Evolutionary conservation across 148 eudicot species (phyloP).

Genomic region (Cornus suecica): DNA sequence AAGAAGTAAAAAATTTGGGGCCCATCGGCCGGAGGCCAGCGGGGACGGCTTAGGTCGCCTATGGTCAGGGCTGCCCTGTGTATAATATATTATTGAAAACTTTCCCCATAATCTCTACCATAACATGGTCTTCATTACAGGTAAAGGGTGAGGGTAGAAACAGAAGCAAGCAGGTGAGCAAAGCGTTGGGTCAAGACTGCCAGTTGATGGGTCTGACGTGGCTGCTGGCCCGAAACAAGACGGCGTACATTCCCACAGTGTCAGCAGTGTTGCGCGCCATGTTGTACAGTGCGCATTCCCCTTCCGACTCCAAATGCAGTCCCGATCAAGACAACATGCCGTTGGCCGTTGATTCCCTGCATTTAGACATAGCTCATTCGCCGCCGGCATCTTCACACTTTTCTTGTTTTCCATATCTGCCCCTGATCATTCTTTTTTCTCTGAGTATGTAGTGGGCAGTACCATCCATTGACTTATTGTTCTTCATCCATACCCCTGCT

Average conservation of each 20-base stretch:
- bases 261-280: slow-evolving; percentile 91
- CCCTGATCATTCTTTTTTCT: slow-evolving; percentile 4
- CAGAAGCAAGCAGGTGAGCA: slow-evolving; percentile 46
- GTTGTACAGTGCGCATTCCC: slow-evolving; percentile 88
- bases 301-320: slow-evolving; percentile 64
- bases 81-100: too few species aligned
- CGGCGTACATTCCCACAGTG: slow-evolving; percentile 87
- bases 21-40: too few species aligned
- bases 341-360: slow-evolving; percentile 88
- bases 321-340: slow-evolving; percentile 99
- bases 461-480: neutral
- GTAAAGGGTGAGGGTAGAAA: slow-evolving; percentile 55
- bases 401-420: slow-evolving; percentile 8
- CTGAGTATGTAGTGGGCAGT: neutral
- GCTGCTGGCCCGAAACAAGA: slow-evolving; percentile 85
- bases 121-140: slow-evolving; percentile 28
- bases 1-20: too few species aligned
- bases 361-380: slow-evolving; percentile 46
- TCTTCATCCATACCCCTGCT: too few species aligned
- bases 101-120: too few species aligned
- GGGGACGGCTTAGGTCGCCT: too few species aligned
- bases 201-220: slow-evolving; percentile 95
- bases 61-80: too few species aligned
- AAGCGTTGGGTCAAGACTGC: slow-evolving; percentile 72
- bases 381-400: slow-evolving; percentile 14